Conservation (phyloP, 768 basidiomycete genomes). For the Collybia sordida region DNA sequence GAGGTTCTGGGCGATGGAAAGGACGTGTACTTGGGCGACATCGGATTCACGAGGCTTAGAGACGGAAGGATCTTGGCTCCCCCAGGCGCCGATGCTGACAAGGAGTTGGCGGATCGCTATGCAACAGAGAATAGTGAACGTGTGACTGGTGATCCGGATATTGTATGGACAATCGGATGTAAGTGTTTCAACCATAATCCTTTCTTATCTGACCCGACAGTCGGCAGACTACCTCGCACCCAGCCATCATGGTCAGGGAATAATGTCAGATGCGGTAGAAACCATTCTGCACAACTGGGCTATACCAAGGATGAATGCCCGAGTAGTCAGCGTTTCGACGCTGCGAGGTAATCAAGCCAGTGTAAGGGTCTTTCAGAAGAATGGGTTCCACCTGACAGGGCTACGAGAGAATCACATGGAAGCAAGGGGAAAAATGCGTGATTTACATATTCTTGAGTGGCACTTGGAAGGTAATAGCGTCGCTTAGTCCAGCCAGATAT, state of each 20-base stretch:
- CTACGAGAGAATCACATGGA: conserved; percentile 36
- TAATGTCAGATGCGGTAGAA: conserved; percentile 67
- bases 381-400: conserved; percentile 47
- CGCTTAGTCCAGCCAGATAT: too few relatives aligned
- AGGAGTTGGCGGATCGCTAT: conserved; percentile 32
- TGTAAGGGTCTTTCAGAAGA: conserved; percentile 65
- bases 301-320: conserved; percentile 62
- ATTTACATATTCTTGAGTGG: conserved; percentile 36
- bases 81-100: conserved; percentile 22
- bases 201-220: not conserved
- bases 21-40: conserved; percentile 54
- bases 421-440: conserved; percentile 35
- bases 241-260: conserved; percentile 64
- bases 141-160: conserved; percentile 48
- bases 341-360: conserved; percentile 60
- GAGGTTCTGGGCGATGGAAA: conserved; percentile 57
- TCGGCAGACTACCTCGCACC: conserved; percentile 56
- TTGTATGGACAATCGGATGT: conserved; percentile 67
- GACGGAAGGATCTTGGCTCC: conserved; percentile 18
- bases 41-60: conserved; percentile 32
- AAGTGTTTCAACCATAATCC: conserved; percentile 11
- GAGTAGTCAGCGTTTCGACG: conserved; percentile 40
- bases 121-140: conserved; percentile 40
- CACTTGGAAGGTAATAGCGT: conserved; percentile 2
- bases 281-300: conserved; percentile 59